phyloP scores from a whole-genome alignment of 495 filamentous ascomycete species.

The Penicillium diatomitis region DNA sequence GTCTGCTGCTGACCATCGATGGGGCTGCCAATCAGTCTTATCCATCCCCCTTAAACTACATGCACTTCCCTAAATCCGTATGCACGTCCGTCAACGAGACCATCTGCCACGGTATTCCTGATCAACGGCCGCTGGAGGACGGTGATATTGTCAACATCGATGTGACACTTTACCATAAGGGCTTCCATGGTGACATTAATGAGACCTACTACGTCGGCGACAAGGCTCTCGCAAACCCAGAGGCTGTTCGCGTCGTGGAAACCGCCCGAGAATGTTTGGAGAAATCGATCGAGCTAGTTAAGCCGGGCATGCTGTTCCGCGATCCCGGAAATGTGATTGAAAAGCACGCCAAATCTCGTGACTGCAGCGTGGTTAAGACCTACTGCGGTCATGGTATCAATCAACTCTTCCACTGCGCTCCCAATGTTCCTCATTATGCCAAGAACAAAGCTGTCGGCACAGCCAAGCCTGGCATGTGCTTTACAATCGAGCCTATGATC shows the following conservation, averaged over 20 bases:
- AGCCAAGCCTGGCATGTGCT: slow-evolving; percentile 84
- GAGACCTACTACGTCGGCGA: slow-evolving; percentile 89
- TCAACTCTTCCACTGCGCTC: slow-evolving; percentile 72
- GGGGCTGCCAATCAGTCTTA: slow-evolving; percentile 57
- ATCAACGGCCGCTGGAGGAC: slow-evolving; percentile 66
- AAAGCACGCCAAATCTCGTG: slow-evolving; percentile 68
- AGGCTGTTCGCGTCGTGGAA: slow-evolving; percentile 79
- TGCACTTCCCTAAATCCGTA: slow-evolving; percentile 93
- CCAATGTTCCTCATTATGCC: slow-evolving; percentile 80
- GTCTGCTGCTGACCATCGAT: background rate
- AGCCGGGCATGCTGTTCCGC: slow-evolving; percentile 77
- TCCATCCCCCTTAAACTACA: slow-evolving; percentile 93
- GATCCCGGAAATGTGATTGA: slow-evolving; percentile 80
- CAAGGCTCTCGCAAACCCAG: slow-evolving; percentile 61
- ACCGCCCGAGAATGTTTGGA: slow-evolving; percentile 71
- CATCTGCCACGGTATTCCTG: slow-evolving; percentile 90
- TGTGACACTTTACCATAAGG: slow-evolving; percentile 77
- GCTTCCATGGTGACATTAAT: slow-evolving; percentile 84
- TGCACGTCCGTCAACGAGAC: slow-evolving; percentile 95
- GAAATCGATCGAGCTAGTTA: slow-evolving; percentile 76
- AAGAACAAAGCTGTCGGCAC: slow-evolving; percentile 86
- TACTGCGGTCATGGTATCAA: slow-evolving; percentile 90
- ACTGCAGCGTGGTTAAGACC: slow-evolving; percentile 78
- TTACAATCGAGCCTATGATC: slow-evolving; percentile 92
- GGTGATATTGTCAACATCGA: slow-evolving; percentile 89